phyloP scores from a whole-genome alignment of 805 yeast species.

The Myxozyma vanderwaltii region DNA sequence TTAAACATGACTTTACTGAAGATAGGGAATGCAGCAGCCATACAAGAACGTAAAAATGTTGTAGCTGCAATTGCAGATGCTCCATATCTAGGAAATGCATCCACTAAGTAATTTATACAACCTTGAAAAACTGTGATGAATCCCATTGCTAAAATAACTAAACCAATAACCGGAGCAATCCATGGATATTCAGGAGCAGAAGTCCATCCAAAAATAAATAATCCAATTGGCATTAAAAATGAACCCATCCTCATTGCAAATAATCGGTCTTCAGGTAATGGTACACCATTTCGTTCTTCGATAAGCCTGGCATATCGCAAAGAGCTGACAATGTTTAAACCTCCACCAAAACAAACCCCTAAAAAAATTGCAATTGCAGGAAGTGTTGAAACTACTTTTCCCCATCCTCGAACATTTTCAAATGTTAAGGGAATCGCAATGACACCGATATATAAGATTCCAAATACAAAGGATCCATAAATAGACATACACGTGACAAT shows the following conservation, averaged over 20 bases:
- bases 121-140: slow-evolving; percentile 60
- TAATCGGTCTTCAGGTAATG: slow-evolving; percentile 63
- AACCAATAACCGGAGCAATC: slow-evolving; percentile 60
- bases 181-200: slow-evolving; percentile 50
- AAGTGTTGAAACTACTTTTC: slow-evolving; percentile 39
- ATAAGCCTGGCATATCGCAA: slow-evolving; percentile 39
- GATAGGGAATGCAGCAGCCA: slow-evolving; percentile 64
- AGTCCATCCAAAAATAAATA: slow-evolving; percentile 68
- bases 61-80: slow-evolving; percentile 69
- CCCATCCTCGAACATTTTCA: slow-evolving; percentile 40
- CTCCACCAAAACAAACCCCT: slow-evolving; percentile 43
- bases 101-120: slow-evolving; percentile 60
- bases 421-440: slow-evolving; percentile 47
- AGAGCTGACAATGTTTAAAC: slow-evolving; percentile 38
- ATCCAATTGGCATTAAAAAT: slow-evolving; percentile 52
- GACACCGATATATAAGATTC: slow-evolving; percentile 48
- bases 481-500: slow-evolving; percentile 47
- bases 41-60: slow-evolving; percentile 58
- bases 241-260: slow-evolving; percentile 51
- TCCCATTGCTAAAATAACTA: slow-evolving; percentile 55
- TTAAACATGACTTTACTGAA: slow-evolving; percentile 57
- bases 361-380: slow-evolving; percentile 43
- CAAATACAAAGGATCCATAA: slow-evolving; percentile 50
- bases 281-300: slow-evolving; percentile 49
- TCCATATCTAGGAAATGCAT: slow-evolving; percentile 58